phyloP scores from a whole-genome alignment of 129 eudicot genomes.

The Cynara cardunculus region DNA sequence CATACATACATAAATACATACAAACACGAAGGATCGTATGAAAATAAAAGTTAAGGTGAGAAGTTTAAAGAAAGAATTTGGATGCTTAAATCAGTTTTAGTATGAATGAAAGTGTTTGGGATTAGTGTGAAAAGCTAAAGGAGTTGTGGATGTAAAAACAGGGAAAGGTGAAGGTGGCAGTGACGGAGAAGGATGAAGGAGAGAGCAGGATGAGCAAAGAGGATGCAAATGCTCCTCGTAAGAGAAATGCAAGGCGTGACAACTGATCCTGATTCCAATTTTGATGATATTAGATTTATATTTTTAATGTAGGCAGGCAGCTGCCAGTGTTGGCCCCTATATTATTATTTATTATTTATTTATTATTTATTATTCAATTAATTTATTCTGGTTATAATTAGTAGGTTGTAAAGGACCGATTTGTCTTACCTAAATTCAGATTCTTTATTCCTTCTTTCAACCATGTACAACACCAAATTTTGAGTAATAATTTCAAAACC shows the following conservation, averaged over 20 bases:
- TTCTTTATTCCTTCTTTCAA: background rate
- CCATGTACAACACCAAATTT: background rate
- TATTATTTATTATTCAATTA: too few relatives aligned
- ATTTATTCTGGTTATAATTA: background rate
- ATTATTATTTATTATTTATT: background rate
- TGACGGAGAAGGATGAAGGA: slow-evolving; percentile 17
- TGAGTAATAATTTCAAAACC: background rate
- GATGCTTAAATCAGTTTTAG: too few relatives aligned
- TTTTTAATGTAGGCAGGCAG: background rate
- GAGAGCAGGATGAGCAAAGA: slow-evolving; percentile 42
- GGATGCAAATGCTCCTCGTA: slow-evolving; percentile 43
- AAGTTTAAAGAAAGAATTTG: too few relatives aligned
- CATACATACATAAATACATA: too few relatives aligned
- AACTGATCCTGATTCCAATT: background rate
- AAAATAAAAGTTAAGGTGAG: too few relatives aligned
- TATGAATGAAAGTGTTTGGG: too few relatives aligned
- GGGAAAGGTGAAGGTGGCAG: slow-evolving; percentile 20
- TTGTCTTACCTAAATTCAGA: background rate
- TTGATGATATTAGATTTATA: background rate
- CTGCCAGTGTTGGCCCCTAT: background rate
- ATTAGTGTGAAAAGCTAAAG: too few relatives aligned
- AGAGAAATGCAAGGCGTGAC: slow-evolving; percentile 46
- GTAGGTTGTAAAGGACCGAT: background rate
- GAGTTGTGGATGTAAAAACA: background rate
- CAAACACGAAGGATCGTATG: too few relatives aligned